Conservation (phyloP, 331 rosid genomes). For the Cydonia oblonga region DNA sequence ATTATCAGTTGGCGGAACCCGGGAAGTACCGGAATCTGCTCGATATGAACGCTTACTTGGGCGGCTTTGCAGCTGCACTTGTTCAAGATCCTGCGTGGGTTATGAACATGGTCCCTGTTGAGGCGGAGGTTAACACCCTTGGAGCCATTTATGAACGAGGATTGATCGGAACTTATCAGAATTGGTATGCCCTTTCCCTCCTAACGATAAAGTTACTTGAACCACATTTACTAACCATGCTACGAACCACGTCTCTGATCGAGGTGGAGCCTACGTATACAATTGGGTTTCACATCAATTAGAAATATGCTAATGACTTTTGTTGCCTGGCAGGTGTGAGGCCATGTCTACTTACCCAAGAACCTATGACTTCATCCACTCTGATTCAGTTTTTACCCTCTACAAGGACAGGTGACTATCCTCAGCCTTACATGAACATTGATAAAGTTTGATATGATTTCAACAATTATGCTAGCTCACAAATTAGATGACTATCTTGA, state of each 20-base stretch:
- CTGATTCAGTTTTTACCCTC: constrained; percentile 66
- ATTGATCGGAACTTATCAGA: constrained; percentile 83
- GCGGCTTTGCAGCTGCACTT: constrained; percentile 88
- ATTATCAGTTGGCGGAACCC: constrained; percentile 51
- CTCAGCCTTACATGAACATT: not conserved
- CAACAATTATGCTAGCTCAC: not conserved
- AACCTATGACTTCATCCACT: constrained; percentile 86
- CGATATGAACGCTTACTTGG: constrained; percentile 77
- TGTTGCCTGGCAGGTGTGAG: constrained; percentile 62
- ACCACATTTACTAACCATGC: not conserved
- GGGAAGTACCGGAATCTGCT: constrained; percentile 80
- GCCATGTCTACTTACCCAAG: constrained; percentile 94
- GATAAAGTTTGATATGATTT: not conserved
- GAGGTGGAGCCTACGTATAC: not conserved
- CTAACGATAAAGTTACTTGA: not conserved
- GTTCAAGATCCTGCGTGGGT: constrained; percentile 78
- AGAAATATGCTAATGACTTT: not conserved
- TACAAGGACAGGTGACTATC: constrained; percentile 57
- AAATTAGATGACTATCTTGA: not conserved
- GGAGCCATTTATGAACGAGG: constrained; percentile 84
- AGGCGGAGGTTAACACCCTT: constrained; percentile 63
- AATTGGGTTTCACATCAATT: not conserved
- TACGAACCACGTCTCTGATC: not conserved
- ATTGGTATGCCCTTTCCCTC: constrained; percentile 42
- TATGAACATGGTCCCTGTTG: constrained; percentile 84